phyloP scores from a whole-genome alignment of 495 filamentous ascomycete species.

The Articulospora tetracladia region DNA sequence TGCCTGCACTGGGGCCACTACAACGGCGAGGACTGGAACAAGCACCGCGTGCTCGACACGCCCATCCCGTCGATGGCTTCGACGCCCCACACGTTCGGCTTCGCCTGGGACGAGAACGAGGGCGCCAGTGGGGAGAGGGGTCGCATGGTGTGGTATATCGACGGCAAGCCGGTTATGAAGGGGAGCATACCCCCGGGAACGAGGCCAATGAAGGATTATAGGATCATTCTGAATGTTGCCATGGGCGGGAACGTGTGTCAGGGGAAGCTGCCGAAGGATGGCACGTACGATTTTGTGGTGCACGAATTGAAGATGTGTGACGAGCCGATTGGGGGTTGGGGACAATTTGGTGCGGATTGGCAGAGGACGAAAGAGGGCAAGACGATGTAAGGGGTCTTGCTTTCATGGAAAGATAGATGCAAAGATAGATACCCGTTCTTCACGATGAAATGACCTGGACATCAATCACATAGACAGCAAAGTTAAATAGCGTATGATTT shows the following conservation, averaged over 20 bases:
- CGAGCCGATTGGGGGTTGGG: constrained; percentile 37
- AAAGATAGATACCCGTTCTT: neutral
- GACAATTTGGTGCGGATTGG: constrained; percentile 34
- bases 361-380: constrained; percentile 29
- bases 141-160: constrained; percentile 40
- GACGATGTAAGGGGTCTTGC: constrained; percentile 4
- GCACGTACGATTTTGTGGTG: constrained; percentile 38
- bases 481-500: neutral
- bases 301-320: constrained; percentile 33
- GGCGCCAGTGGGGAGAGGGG: constrained; percentile 21
- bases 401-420: neutral
- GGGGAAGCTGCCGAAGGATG: constrained; percentile 34
- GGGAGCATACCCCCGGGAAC: constrained; percentile 34
- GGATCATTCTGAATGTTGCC: constrained; percentile 38
- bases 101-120: constrained; percentile 36
- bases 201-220: constrained; percentile 36
- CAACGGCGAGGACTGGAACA: constrained; percentile 37
- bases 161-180: constrained; percentile 38
- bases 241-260: constrained; percentile 43
- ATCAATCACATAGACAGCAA: neutral
- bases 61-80: constrained; percentile 27
- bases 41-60: constrained; percentile 36
- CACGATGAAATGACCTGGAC: neutral
- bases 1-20: constrained; percentile 45
- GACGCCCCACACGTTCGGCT: constrained; percentile 27